Evolutionary conservation across 306 rosid species (phyloP).

Genomic region (Abrus precatorius): DNA sequence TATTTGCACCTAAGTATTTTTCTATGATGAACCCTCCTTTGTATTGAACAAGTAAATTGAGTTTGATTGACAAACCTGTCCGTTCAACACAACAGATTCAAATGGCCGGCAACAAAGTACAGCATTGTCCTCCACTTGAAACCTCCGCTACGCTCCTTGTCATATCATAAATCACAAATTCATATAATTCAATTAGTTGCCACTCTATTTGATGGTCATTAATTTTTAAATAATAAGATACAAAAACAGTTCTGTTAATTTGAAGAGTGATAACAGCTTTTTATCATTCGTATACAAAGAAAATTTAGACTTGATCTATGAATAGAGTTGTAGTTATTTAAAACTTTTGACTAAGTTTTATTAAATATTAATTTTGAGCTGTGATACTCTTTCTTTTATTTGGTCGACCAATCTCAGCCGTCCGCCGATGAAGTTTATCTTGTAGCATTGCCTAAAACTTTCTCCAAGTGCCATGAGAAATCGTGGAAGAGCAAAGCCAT

Average conservation of each 20-base stretch:
- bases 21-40: neutral
- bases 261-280: neutral
- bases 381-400: neutral
- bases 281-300: neutral
- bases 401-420: no score
- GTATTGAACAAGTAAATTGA: neutral
- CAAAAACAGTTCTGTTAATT: neutral
- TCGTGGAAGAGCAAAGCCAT: neutral
- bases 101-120: constrained; percentile 48
- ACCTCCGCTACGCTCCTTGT: constrained; percentile 26
- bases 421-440: neutral
- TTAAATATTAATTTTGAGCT: neutral
- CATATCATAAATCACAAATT: neutral
- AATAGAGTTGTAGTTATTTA: neutral
- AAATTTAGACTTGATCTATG: neutral
- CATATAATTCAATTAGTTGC: neutral
- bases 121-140: neutral
- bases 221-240: neutral
- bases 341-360: neutral
- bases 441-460: neutral
- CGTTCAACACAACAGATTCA: neutral
- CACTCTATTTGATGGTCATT: neutral
- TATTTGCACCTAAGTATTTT: no score
- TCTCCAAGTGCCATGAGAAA: neutral
- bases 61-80: neutral